Evolutionary conservation across 345 rosid species (phyloP), one percentile per base, ranked within the genome.

Genomic region (Syzygium jambos): DNA sequence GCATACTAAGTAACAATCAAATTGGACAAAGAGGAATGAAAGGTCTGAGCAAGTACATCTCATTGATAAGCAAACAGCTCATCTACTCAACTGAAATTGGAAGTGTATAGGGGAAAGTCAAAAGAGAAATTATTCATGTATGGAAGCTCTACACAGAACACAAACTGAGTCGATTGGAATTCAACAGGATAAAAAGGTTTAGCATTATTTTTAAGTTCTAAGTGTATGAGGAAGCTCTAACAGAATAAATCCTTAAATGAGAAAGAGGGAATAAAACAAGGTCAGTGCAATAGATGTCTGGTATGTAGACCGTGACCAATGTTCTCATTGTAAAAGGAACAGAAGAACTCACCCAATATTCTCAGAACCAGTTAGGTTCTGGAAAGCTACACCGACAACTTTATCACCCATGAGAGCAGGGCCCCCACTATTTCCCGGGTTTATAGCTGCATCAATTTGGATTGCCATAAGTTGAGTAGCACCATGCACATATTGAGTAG

Each of bases 381-480:
- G 98, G 91, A 97, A 96, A 38, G 98, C 99, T 53, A 96, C 97
- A 27, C 96, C 96, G 14, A 94, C 99, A 88, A 96, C 98, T 91
- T 95, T 96, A 89, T 92, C 91, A 57, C 94, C 96, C 98, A 96
- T 96, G 84, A 97, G 94, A 73, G 98, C 98, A 6, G 98, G 99
- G 9, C 98, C 98, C 84, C 99, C 97, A 87, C 98, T 95, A 65
- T 96, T 95, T 43, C 98, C 98, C 0, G 98, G 98, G 92, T 96
- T 97, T 85, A 97, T 97, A 38, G 98, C 98, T 22, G 99, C 98
- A 90, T 97, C 98, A 87, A 97, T 96, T 89, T 97, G 98, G 91
- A 97, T 96, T 54, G 98, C 99, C 98, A 96, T 93, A 52, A 97
- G 93, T 88, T 95, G 98, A 16, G 96, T 93, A 11, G 98, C 96